Base-by-base conservation (phyloP, 306 rosid genomes). In the Cucurbita moschata region DNA sequence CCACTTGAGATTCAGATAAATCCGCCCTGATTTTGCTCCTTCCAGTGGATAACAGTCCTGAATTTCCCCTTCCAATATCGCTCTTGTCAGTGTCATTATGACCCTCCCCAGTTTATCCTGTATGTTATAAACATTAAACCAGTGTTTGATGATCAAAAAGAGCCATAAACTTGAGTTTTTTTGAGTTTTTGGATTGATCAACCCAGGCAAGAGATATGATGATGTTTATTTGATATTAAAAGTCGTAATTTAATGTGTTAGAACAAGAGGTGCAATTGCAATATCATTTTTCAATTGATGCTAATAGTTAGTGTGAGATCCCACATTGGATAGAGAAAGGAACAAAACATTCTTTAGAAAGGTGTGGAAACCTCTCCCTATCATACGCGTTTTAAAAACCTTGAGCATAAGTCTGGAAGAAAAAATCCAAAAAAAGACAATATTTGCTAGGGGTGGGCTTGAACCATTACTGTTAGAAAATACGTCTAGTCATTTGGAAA, bases 41-140 rank as follows among this genome's bases (percentile, higher is more conserved):
- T 89, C 90, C 16, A 90, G 57, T 19, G 75, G 77, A 76, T 47
- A 86, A 56, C 85, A 73, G 46, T 83, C 92, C 57, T 77, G 85
- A 75, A 79, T 80, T 80, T 94, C 98, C 55, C 95, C 92, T 84
- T 90, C 93, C 59, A 88, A 44, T 39, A 89, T 69, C 44, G 74
- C 92, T 80, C 86, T 94, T 0, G 97, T 94, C 30, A 94, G 86
- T 39, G 98, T 89, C 92, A 90, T 62, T 79, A 87, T 74, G 44
- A 85, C 88, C 75, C 82, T 89, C 52, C 98, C 97, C 46, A 94
- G 77, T 84, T 87, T 91, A 18, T 89, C 91, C 96, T 90, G 85
- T 43, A 35, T 30, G 35, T 30, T 30, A 59, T 30, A 38, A 54
- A 66, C 37, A 59, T 14, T 38, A 30, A 18, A 5, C 11, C 65